Evolutionary conservation across 352 stramenopile genomes (phyloP).

Genomic region (Phytopythium cucurbitacearum): DNA sequence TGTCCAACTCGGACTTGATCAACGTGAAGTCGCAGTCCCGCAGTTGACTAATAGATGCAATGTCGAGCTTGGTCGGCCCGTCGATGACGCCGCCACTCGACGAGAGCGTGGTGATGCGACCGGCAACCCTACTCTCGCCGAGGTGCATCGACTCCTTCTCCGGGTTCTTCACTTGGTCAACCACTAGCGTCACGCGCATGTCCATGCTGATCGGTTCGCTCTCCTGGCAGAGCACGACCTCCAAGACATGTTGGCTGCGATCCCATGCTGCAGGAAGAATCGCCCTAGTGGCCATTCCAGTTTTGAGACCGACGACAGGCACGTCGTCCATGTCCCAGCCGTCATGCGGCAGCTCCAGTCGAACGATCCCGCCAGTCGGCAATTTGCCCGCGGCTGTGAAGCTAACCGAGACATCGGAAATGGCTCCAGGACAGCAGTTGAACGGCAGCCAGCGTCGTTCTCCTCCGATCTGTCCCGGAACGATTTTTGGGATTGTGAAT

Average conservation of each 20-base stretch:
- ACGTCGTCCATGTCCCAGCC: conserved; percentile 60
- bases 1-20: conserved; percentile 12
- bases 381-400: conserved; percentile 38
- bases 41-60: conserved; percentile 64
- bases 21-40: conserved; percentile 48
- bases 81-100: conserved; percentile 52
- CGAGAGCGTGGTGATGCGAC: conserved; percentile 48
- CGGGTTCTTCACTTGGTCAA: conserved; percentile 50
- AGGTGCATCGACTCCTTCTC: conserved; percentile 30
- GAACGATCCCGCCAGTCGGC: conserved; percentile 32
- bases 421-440: conserved; percentile 36
- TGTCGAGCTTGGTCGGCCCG: conserved; percentile 44
- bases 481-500: conserved; percentile 47
- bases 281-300: conserved; percentile 24
- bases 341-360: conserved; percentile 41
- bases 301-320: conserved; percentile 37
- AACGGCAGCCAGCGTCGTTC: conserved; percentile 51
- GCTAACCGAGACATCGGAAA: conserved; percentile 54
- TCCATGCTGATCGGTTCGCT: conserved; percentile 22
- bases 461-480: conserved; percentile 40
- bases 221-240: conserved; percentile 33
- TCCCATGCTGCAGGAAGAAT: conserved; percentile 31
- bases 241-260: conserved; percentile 43
- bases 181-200: conserved; percentile 31
- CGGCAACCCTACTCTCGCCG: conserved; percentile 5